Conservation (phyloP, 768 basidiomycete genomes). For the Candolleomyces aberdarensis region DNA sequence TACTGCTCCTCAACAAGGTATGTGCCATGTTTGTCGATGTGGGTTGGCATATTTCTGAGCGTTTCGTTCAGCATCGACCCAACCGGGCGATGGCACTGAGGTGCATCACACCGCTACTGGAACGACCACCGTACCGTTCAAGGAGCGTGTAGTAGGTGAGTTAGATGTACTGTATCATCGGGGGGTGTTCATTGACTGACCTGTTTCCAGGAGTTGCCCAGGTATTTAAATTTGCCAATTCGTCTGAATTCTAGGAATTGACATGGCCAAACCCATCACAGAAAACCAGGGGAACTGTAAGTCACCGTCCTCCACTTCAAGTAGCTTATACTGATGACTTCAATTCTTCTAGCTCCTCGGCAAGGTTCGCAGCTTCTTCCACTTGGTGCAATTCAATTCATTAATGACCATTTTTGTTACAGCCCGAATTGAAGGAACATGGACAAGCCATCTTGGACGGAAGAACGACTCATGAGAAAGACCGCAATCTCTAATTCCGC, state of each 20-base stretch:
- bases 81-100: constrained; percentile 32
- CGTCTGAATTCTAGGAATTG: not conserved
- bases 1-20: constrained; percentile 38
- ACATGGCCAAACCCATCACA: constrained; percentile 6
- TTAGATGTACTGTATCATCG: not conserved
- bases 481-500: constrained; percentile 8
- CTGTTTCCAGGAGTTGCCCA: constrained; percentile 37
- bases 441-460: constrained; percentile 54
- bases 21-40: not conserved
- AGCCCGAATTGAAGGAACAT: constrained; percentile 47
- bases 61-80: constrained; percentile 25
- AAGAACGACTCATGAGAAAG: constrained; percentile 33
- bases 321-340: not conserved
- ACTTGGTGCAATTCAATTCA: not conserved
- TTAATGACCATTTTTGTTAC: not conserved
- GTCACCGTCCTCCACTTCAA: constrained; percentile 8
- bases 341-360: constrained; percentile 26
- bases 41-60: too few relatives aligned
- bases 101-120: constrained; percentile 19
- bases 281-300: constrained; percentile 44
- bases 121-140: constrained; percentile 44
- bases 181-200: not conserved
- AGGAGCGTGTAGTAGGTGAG: constrained; percentile 56
- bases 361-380: constrained; percentile 20
- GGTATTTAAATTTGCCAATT: constrained; percentile 15